These are phyloP conservation scores for Scenedesmus sp. DNA, from an alignment of 163 green algal genomes.

Conservation along the genomic window DNA sequence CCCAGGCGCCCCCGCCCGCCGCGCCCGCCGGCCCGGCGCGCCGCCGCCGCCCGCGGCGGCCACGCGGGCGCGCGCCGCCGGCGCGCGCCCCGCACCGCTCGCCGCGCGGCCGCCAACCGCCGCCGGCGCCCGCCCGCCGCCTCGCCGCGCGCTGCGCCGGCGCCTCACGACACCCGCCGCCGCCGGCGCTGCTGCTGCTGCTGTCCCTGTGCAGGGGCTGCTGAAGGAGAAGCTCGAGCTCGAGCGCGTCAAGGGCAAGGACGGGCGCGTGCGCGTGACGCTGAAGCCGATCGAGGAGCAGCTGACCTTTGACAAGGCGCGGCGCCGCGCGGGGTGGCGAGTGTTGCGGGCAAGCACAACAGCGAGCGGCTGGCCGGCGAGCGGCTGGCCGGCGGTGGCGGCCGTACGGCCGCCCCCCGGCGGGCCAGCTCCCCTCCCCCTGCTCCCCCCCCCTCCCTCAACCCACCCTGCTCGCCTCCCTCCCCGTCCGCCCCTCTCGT, in stretches of 20 bases:
- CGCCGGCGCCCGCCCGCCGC: background rate
- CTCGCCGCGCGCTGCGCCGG: background rate
- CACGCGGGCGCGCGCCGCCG: background rate
- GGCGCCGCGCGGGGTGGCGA: too few relatives aligned
- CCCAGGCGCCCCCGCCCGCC: too few relatives aligned
- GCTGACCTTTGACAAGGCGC: slow-evolving; percentile 95
- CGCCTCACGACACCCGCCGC: background rate
- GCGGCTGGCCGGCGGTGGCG: background rate
- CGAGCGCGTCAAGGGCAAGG: slow-evolving; percentile 62
- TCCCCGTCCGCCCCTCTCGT: too few relatives aligned
- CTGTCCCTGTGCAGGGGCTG: slow-evolving; percentile 53
- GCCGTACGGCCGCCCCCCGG: too few relatives aligned
- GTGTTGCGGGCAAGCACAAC: too few relatives aligned
- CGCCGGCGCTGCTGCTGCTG: background rate
- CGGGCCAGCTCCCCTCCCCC: background rate
- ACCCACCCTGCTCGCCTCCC: background rate
- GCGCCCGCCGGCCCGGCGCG: background rate
- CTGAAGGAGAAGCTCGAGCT: slow-evolving; percentile 93
- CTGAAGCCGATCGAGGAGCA: slow-evolving; percentile 85
- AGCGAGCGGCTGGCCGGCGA: background rate
- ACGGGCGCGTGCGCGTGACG: slow-evolving; percentile 68
- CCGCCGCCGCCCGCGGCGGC: background rate
- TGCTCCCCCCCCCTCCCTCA: background rate
- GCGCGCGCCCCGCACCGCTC: background rate
- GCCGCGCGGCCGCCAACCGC: background rate